Conservation (phyloP, 306 rosid genomes). For the Quercus agrifolia region DNA sequence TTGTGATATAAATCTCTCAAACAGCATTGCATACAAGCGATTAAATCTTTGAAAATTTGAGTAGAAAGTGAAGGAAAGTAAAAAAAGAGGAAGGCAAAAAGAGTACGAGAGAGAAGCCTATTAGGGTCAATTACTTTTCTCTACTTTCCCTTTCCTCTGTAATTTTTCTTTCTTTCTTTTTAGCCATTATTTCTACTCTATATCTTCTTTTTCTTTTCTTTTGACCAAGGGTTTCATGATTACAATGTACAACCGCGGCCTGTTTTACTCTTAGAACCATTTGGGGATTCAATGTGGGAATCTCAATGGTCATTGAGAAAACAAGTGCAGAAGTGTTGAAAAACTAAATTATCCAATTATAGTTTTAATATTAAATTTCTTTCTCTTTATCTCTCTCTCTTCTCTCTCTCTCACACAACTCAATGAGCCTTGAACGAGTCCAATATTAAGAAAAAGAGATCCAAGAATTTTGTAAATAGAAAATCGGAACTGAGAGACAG, state of each 20-base stretch:
- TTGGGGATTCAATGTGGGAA: constrained; percentile 31
- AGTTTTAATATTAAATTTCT: neutral
- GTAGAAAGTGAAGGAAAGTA: constrained; percentile 11
- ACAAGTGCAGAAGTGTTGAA: constrained; percentile 86
- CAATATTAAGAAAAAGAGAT: neutral
- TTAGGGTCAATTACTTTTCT: constrained; percentile 28
- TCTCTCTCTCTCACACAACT: constrained; percentile 7
- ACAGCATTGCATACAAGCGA: constrained; percentile 22
- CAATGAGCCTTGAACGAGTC: constrained; percentile 23
- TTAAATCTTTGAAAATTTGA: neutral
- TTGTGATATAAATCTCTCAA: constrained; percentile 23
- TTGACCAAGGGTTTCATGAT: constrained; percentile 15
- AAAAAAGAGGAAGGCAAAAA: neutral
- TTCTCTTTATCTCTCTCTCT: neutral
- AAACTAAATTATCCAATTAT: constrained; percentile 33
- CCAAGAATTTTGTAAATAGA: neutral
- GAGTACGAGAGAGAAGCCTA: neutral
- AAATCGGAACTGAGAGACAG: constrained; percentile 3
- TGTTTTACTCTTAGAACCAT: constrained; percentile 47
- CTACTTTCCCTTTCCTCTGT: constrained; percentile 29
- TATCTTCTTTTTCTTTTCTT: neutral
- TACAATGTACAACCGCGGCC: constrained; percentile 65
- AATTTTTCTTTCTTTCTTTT: constrained; percentile 9
- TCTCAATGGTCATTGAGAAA: constrained; percentile 38
- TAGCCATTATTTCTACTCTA: constrained; percentile 14